These are phyloP conservation scores for Bolboschoenus planiculmis DNA, from an alignment of 176 grass and related monocot genomes.

Conservation along the genomic window DNA sequence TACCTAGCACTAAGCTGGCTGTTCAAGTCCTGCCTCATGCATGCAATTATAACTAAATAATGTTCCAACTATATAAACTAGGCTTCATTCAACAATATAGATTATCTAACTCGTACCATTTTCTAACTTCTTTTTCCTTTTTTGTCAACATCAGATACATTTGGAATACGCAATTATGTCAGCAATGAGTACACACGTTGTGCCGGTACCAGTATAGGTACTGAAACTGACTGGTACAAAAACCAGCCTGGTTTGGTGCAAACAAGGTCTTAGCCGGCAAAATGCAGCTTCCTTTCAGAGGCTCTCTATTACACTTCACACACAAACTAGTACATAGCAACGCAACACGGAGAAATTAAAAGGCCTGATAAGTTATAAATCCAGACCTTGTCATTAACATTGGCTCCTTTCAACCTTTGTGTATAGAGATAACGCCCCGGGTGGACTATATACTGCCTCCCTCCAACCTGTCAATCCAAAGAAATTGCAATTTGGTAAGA, in stretches of 20 bases:
- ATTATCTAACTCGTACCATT: not conserved
- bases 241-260: not conserved
- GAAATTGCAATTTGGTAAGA: not conserved
- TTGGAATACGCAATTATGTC: not conserved
- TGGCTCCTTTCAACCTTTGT: constrained; percentile 74
- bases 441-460: constrained; percentile 29
- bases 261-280: not conserved
- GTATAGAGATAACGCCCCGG: constrained; percentile 51
- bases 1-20: not conserved
- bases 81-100: not conserved
- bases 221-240: not conserved
- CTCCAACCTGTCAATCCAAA: constrained; percentile 16
- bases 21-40: not conserved
- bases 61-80: not conserved
- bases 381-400: constrained; percentile 48
- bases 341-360: not conserved
- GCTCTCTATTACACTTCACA: not conserved
- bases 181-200: not conserved
- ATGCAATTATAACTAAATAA: not conserved
- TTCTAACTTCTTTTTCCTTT: not conserved
- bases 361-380: not conserved
- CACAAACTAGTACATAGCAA: not conserved
- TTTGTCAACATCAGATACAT: not conserved
- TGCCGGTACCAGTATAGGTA: not conserved
- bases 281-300: not conserved